phyloP scores from a whole-genome alignment of 169 alveolate species.

The Eimeria sp. region DNA sequence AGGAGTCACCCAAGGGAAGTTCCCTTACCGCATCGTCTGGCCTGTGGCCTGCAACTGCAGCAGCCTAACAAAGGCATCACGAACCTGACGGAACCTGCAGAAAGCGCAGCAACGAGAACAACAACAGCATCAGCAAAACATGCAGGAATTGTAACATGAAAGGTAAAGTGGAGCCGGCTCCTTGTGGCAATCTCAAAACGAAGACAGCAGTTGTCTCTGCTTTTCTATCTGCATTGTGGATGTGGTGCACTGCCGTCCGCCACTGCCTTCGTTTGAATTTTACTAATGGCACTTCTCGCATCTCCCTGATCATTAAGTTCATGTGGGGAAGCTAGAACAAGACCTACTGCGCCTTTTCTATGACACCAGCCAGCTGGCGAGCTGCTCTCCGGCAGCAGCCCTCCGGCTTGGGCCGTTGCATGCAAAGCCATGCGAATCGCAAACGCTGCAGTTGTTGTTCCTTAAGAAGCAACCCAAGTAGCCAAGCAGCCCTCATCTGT shows the following conservation, averaged over 20 bases:
- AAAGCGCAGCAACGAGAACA: too few relatives aligned
- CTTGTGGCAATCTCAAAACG: too few relatives aligned
- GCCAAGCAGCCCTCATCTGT: slow-evolving; percentile 59
- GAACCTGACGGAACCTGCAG: background rate
- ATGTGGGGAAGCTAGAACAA: background rate
- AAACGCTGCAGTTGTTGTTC: slow-evolving; percentile 24
- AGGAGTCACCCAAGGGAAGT: background rate
- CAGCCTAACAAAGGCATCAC: background rate
- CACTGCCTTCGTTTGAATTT: too few relatives aligned
- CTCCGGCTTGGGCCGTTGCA: background rate
- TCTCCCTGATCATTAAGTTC: background rate
- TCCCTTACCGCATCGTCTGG: slow-evolving; percentile 41
- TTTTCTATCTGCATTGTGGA: background rate
- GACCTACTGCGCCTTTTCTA: slow-evolving; percentile 20
- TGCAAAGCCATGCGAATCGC: slow-evolving; percentile 35
- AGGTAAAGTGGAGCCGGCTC: background rate
- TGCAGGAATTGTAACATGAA: background rate
- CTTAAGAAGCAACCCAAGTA: slow-evolving; percentile 21
- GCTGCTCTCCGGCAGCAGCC: background rate
- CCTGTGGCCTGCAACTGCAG: slow-evolving; percentile 53
- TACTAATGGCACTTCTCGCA: too few relatives aligned
- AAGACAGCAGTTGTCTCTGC: background rate
- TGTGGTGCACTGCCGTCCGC: too few relatives aligned
- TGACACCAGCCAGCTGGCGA: background rate
- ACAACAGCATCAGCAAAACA: background rate